These are phyloP conservation scores for Vigna mungo DNA, from an alignment of 306 rosid species.

Conservation along the genomic window DNA sequence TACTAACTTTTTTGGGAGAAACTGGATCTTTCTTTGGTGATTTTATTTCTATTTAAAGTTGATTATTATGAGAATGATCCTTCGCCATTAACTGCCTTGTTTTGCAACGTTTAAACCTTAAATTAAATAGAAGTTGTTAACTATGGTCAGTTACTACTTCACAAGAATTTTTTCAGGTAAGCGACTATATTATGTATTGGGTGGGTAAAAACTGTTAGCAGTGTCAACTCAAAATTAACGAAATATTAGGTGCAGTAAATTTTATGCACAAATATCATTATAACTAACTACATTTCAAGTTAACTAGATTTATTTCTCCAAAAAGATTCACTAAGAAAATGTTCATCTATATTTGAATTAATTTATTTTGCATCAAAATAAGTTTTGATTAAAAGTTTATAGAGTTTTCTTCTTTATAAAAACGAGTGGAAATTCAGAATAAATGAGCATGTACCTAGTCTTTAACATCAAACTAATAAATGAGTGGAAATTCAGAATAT, in stretches of 20 bases:
- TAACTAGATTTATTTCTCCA: slow-evolving; percentile 2
- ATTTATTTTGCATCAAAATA: not conserved
- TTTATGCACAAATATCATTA: not conserved
- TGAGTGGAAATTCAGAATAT: not conserved
- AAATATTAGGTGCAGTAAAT: not conserved
- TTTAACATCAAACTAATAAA: not conserved
- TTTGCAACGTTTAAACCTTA: slow-evolving; percentile 20
- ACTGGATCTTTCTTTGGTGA: not conserved
- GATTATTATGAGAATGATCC: not conserved
- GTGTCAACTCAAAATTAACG: not conserved
- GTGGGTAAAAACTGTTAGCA: not conserved
- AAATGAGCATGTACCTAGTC: not conserved
- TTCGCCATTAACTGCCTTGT: slow-evolving; percentile 12
- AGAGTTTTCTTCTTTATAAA: too few relatives aligned
- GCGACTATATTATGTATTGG: slow-evolving; percentile 4
- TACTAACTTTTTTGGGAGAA: not conserved
- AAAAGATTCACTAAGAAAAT: slow-evolving; percentile 1
- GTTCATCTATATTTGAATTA: not conserved
- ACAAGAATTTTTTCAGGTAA: not conserved
- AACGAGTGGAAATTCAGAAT: not conserved
- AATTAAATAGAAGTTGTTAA: slow-evolving; percentile 5
- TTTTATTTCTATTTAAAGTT: slow-evolving; percentile 11
- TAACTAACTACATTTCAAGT: not conserved
- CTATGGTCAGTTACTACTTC: slow-evolving; percentile 29
- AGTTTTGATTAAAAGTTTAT: not conserved